These are phyloP conservation scores for Oryza australiensis DNA, from an alignment of 176 grass and related monocot genomes.

Conservation along the genomic window DNA sequence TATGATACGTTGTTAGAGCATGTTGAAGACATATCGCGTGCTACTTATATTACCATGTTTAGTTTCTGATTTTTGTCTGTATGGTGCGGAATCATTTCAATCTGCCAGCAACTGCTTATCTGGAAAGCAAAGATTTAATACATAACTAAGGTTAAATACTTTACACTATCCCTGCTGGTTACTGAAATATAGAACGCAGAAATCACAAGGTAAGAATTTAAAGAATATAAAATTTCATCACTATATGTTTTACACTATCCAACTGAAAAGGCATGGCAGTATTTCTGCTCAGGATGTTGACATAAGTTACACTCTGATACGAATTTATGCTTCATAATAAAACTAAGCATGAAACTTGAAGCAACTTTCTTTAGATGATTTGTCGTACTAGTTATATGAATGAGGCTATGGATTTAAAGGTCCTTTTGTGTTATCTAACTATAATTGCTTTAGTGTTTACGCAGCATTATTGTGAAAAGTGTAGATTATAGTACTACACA, in stretches of 20 bases:
- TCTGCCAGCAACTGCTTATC: background rate
- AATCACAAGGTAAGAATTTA: slow-evolving; percentile 1
- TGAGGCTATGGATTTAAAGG: background rate
- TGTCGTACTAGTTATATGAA: slow-evolving; percentile 3
- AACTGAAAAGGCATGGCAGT: background rate
- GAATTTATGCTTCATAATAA: background rate
- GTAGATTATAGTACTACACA: background rate
- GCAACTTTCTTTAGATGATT: slow-evolving; percentile 13
- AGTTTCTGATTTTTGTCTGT: slow-evolving; percentile 18
- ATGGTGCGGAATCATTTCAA: background rate
- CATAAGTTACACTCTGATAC: background rate
- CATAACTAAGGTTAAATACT: slow-evolving; percentile 22
- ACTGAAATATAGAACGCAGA: slow-evolving; percentile 21
- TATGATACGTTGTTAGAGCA: background rate
- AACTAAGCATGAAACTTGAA: slow-evolving; percentile 1
- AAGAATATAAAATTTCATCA: slow-evolving; percentile 26
- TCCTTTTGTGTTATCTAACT: background rate
- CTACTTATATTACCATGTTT: background rate
- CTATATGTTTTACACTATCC: background rate
- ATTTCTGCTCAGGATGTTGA: background rate
- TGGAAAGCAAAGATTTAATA: slow-evolving; percentile 5
- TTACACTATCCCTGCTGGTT: background rate
- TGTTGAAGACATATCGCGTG: background rate
- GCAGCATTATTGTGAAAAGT: background rate
- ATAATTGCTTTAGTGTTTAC: background rate